phyloP scores from a whole-genome alignment of 768 basidiomycete genomes.

The Macrocybe gigantea region DNA sequence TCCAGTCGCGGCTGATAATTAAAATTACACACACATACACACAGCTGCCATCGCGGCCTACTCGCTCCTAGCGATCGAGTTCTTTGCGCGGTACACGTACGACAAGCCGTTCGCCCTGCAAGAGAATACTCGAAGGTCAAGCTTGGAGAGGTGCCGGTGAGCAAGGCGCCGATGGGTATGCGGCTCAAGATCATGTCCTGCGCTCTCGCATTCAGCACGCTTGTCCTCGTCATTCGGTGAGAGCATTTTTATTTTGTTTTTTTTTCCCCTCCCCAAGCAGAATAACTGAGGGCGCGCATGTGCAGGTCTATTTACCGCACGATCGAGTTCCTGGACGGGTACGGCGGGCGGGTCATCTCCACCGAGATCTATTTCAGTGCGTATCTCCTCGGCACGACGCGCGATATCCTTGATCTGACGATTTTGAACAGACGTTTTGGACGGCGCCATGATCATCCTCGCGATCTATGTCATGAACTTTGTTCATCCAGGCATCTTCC shows the following conservation, averaged over 20 bases:
- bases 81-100: constrained; percentile 32
- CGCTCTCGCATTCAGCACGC: constrained; percentile 32
- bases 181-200: constrained; percentile 24
- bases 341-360: constrained; percentile 42
- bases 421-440: constrained; percentile 31
- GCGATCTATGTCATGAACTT: constrained; percentile 23
- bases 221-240: constrained; percentile 41
- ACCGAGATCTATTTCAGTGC: constrained; percentile 42
- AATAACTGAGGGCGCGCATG: background rate
- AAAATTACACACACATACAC: background rate
- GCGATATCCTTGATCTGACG: background rate
- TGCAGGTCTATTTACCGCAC: constrained; percentile 47
- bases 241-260: background rate
- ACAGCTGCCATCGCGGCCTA: constrained; percentile 39
- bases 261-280: background rate
- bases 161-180: constrained; percentile 7
- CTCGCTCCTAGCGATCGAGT: constrained; percentile 35
- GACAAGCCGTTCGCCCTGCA: constrained; percentile 26
- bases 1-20: background rate
- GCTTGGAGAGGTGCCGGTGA: background rate
- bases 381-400: background rate
- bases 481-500: constrained; percentile 18
- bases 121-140: constrained; percentile 1
- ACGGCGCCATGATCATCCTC: constrained; percentile 29
- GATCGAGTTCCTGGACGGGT: constrained; percentile 45